These are phyloP conservation scores for Globisporangium solare DNA, from an alignment of 352 stramenopile genomes.

Conservation along the genomic window DNA sequence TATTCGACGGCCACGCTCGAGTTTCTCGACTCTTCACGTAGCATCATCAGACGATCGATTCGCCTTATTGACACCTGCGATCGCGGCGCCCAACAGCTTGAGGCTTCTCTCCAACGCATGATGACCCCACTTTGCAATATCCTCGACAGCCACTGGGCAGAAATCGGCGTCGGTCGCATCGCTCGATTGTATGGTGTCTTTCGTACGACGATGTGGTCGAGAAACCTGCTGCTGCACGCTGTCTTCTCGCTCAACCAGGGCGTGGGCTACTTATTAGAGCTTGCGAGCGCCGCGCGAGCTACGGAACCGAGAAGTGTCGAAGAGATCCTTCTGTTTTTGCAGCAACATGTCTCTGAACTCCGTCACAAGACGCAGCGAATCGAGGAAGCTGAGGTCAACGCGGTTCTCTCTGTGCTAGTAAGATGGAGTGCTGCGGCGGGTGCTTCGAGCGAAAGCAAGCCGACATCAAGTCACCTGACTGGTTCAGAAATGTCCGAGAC, in stretches of 20 bases:
- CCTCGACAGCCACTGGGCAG: slow-evolving; percentile 3
- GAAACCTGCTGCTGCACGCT: slow-evolving; percentile 13
- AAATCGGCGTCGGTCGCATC: background rate
- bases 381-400: slow-evolving; percentile 17
- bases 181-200: slow-evolving; percentile 1
- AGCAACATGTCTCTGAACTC: slow-evolving; percentile 19
- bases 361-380: slow-evolving; percentile 25
- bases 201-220: slow-evolving; percentile 8
- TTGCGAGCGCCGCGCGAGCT: slow-evolving; percentile 11
- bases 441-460: slow-evolving; percentile 2
- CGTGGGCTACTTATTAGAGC: slow-evolving; percentile 16
- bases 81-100: background rate
- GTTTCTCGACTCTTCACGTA: slow-evolving; percentile 5
- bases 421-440: slow-evolving; percentile 9
- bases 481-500: slow-evolving; percentile 7
- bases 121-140: background rate
- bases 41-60: background rate
- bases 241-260: slow-evolving; percentile 21
- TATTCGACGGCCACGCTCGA: slow-evolving; percentile 2
- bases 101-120: background rate
- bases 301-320: slow-evolving; percentile 1
- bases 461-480: background rate
- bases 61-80: background rate
- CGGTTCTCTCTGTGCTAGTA: slow-evolving; percentile 18
- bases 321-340: slow-evolving; percentile 20